Evolutionary conservation across 2,329 filamentous ascomycete genomes (phyloP), one percentile per base, ranked within the genome.

Genomic region (Sporothrix pallida): DNA sequence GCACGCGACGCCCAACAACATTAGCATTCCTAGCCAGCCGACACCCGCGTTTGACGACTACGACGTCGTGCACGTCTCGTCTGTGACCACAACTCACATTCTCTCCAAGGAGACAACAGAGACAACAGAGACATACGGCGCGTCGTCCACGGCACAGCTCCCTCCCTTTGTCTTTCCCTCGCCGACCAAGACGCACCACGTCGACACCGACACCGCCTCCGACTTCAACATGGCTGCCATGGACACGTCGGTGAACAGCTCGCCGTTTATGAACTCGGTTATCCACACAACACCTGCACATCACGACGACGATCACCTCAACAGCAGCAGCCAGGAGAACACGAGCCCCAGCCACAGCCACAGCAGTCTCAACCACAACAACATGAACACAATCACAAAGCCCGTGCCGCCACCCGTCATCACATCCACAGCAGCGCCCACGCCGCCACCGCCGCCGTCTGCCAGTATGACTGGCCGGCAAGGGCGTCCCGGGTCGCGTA

Each of bases 251-350:
- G 74, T 76, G 76, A 79, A 77, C 77, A 80, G 79, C 75, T 81
- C 81, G 26, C 79, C 79, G 44, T 80, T 81, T 73, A 75, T 80
- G 71, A 77, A 77, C 72, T 77, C 79, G 26, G 76, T 81, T 17
- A 42, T 60, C 37, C 20, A n/a, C 50, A 56, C 52, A 13, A 23
- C 31, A n/a, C 73, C 56, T 31, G 37, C 37, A 68, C 62, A 73
- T 17, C 13, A 71, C n/a, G 26, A 58, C 67, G 26, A 73, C 42
- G 48, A 37, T 63, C 42, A 69, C 13, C 63, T 42, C 65, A 68
- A 70, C 71, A 58, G 62, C 54, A 72, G 58, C 74, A 74, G 72
- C 75, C 83, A 87, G 77, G 84, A 87, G 79, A 85, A 88, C 79
- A 83, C 17, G 20, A 54, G 12, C 15, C 56, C 4, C 50, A 48